A percentile compares a stretch with the other conserved stretches of the same genome.
Evolutionary conservation across 768 basidiomycete species (phyloP).

Genomic region (Astraeus odoratus): DNA sequence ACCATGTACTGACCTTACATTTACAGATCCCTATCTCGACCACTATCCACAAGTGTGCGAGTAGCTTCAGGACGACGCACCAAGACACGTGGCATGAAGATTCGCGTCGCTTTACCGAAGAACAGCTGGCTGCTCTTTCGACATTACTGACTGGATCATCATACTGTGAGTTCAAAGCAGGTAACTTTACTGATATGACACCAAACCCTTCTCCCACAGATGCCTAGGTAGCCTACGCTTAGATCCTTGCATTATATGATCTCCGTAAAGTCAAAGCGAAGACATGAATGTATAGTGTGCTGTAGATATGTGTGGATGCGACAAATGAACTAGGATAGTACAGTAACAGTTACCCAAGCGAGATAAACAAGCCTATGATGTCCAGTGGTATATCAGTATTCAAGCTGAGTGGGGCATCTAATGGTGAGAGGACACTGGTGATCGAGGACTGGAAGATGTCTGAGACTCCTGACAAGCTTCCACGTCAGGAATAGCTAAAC

Average conservation of each 20-base stretch:
- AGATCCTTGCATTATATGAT: no score
- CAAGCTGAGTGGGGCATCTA: constrained; percentile 32
- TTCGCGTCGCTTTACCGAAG: constrained; percentile 76
- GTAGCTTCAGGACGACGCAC: constrained; percentile 76
- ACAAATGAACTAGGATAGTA: background rate
- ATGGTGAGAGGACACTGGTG: constrained; percentile 26
- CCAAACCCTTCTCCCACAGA: no score
- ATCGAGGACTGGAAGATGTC: constrained; percentile 9
- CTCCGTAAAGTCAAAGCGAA: no score
- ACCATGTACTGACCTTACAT: constrained; percentile 5
- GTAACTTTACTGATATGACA: background rate
- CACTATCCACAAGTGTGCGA: constrained; percentile 73
- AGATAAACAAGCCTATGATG: no score
- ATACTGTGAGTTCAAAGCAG: constrained; percentile 48
- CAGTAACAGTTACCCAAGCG: constrained; percentile 1
- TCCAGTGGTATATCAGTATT: no score
- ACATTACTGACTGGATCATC: constrained; percentile 83
- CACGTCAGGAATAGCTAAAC: constrained; percentile 37
- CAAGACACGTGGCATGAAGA: constrained; percentile 91
- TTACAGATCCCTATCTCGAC: constrained; percentile 76
- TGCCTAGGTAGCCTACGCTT: constrained; percentile 7
- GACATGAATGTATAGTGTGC: background rate
- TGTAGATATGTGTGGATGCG: background rate
- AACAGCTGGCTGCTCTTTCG: constrained; percentile 75
- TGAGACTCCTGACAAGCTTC: constrained; percentile 30